Evolutionary conservation across 139 green algal species (phyloP).

Genomic region (Tetraselmis chui): DNA sequence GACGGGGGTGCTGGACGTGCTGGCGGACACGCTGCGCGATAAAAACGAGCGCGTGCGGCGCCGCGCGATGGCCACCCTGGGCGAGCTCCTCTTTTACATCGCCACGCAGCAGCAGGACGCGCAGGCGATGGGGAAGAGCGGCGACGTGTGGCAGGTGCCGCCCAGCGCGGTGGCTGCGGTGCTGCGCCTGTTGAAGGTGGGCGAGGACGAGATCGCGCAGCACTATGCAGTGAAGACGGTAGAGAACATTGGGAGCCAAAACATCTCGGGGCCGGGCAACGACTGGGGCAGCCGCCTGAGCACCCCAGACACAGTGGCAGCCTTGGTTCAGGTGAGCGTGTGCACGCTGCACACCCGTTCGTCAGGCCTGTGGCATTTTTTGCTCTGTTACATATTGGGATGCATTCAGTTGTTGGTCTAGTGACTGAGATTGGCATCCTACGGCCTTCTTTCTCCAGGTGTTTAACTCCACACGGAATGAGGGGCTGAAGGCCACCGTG

Average conservation of each 20-base stretch:
- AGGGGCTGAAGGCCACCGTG: constrained; percentile 62
- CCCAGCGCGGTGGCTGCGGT: constrained; percentile 24
- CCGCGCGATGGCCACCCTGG: constrained; percentile 76
- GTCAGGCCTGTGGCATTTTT: constrained; percentile 3
- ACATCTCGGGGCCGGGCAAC: background rate
- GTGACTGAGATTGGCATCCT: background rate
- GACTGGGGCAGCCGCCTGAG: constrained; percentile 1
- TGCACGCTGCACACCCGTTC: no score
- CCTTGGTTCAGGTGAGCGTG: constrained; percentile 1
- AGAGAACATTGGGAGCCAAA: constrained; percentile 70
- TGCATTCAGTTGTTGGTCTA: background rate
- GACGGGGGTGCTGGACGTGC: constrained; percentile 59
- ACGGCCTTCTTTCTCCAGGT: background rate
- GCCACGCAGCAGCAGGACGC: constrained; percentile 74
- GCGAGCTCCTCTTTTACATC: constrained; percentile 93
- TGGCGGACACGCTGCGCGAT: constrained; percentile 67
- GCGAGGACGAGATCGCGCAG: constrained; percentile 74
- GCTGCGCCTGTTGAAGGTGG: constrained; percentile 51
- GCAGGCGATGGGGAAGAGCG: constrained; percentile 6
- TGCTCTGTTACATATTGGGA: constrained; percentile 1
- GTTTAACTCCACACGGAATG: constrained; percentile 27
- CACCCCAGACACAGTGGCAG: background rate
- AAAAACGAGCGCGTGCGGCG: constrained; percentile 62
- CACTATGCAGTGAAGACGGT: constrained; percentile 94
- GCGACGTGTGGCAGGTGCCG: constrained; percentile 19